Evolutionary conservation across 2,329 filamentous ascomycete species (phyloP), one percentile per base, ranked within the genome.

Genomic region (Diaporthe sp.): DNA sequence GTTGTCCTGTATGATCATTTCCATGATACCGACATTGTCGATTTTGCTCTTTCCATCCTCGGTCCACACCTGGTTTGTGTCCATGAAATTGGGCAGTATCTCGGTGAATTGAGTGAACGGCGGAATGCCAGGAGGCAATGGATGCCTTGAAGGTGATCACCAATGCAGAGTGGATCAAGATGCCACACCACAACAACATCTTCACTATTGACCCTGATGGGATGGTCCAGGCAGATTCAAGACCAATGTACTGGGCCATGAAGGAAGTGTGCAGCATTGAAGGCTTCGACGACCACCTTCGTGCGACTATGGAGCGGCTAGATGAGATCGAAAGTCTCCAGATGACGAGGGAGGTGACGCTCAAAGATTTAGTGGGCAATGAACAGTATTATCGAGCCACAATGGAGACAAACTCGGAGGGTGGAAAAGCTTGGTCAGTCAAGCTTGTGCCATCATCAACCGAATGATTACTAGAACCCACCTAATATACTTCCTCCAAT

Each of bases 171-270:
- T 91, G 89, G 79, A 90, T 91, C 75, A 84, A 88, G 76, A 82
- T 84, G 66, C 51, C 89, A 90, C 79, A 91, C 77, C 86, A 88
- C 72, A 86, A 89, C 73, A 90, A 89, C 78, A 84, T 91, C 76
- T 90, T 90, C 81, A 88, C 88, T 42, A 90, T 90, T 75, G 88
- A 90, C 79, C 86, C 85, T 30, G 84, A 85, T 65, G 88, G 87
- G 25, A 88, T 87, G 82, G 89, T 90, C 6, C 84, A 88, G 53
- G 88, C 89, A 1, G 89, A 90, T 76, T 87, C 84, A 0, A 88
- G 90, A 8, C 87, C 88, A 9, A 91, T 90, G 89, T 88, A 89
- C 81, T 87, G 88, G 70, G 88, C 88, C 2, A 90, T 91, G 80
- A 84, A 87, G 55, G 85, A 90, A 71, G 84, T 90, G 2, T 90